Percentiles rank a stretch among this genome's conserved stretches.
These are phyloP conservation scores for Talaromyces sp. DNA, from an alignment of 2,329 filamentous ascomycete species.

Conservation along the genomic window DNA sequence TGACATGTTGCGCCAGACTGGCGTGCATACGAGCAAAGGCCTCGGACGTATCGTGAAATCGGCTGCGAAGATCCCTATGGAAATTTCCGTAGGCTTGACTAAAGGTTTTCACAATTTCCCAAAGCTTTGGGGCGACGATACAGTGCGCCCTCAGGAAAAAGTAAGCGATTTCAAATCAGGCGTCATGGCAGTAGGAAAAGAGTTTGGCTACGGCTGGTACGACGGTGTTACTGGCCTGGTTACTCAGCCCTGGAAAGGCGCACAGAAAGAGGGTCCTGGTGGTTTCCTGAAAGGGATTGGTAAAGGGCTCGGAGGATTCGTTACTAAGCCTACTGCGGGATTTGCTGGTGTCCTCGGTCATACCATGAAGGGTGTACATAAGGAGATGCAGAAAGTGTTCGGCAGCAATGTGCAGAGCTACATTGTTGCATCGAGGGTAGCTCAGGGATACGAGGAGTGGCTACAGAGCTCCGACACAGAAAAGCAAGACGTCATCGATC, in stretches of 20 bases:
- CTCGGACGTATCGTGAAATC: neutral
- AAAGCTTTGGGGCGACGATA: slow-evolving; percentile 78
- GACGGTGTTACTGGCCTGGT: slow-evolving; percentile 78
- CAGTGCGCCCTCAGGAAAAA: slow-evolving; percentile 53
- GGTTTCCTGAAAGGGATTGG: slow-evolving; percentile 77
- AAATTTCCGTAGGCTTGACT: slow-evolving; percentile 60
- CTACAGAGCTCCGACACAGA: slow-evolving; percentile 1
- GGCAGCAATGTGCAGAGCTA: slow-evolving; percentile 72
- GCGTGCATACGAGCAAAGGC: slow-evolving; percentile 9
- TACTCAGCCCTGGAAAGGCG: slow-evolving; percentile 70
- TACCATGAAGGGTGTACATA: slow-evolving; percentile 76
- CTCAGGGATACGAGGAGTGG: slow-evolving; percentile 55
- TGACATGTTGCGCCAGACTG: slow-evolving; percentile 8
- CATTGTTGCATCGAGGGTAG: slow-evolving; percentile 71
- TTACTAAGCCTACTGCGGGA: slow-evolving; percentile 73
- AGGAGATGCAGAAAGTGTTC: slow-evolving; percentile 68
- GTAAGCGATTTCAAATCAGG: slow-evolving; percentile 8
- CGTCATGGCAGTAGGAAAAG: slow-evolving; percentile 34
- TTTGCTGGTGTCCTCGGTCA: slow-evolving; percentile 63
- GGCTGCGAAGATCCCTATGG: neutral
- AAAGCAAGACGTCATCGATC: slow-evolving; percentile 2
- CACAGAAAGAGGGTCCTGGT: slow-evolving; percentile 59
- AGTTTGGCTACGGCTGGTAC: slow-evolving; percentile 72
- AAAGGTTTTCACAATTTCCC: slow-evolving; percentile 87
- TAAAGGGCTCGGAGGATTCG: slow-evolving; percentile 75